A percentile compares a stretch with the other conserved stretches of the same genome.
Conservation (phyloP, 176 grass and related monocot species). For the Sorghum bicolor region DNA sequence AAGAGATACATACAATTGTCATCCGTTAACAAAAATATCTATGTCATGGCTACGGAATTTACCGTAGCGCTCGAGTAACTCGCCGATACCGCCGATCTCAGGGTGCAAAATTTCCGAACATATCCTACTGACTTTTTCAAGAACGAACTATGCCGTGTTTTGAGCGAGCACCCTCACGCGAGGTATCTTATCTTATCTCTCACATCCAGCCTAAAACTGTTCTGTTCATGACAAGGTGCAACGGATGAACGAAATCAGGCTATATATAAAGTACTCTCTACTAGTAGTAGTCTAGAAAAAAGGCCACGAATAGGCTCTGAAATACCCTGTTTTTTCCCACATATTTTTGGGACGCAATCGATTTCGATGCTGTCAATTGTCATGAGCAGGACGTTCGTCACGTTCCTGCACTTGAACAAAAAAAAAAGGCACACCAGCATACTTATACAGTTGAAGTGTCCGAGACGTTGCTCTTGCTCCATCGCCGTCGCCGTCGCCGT, state of each 20-base stretch:
- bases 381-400: not conserved
- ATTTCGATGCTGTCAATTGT: not conserved
- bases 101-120: not conserved
- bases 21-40: not conserved
- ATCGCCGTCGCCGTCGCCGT: not conserved
- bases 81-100: not conserved
- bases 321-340: not conserved
- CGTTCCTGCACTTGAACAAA: not conserved
- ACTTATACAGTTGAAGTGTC: not conserved
- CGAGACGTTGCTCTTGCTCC: conserved; percentile 17
- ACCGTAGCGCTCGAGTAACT: not conserved
- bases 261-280: too few species aligned
- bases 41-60: not conserved
- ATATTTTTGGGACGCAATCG: not conserved
- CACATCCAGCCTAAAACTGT: not conserved
- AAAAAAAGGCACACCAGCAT: too few species aligned
- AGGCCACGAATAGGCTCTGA: not conserved
- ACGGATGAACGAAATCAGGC: not conserved
- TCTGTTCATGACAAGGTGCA: not conserved
- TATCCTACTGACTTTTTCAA: not conserved
- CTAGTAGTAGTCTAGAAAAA: too few species aligned
- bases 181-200: not conserved
- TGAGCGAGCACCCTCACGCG: not conserved
- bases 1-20: not conserved
- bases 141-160: not conserved